Evolutionary conservation across 257 asterid genomes (phyloP), one percentile per base, ranked within the genome.

Genomic region (Ocimum tenuiflorum): DNA sequence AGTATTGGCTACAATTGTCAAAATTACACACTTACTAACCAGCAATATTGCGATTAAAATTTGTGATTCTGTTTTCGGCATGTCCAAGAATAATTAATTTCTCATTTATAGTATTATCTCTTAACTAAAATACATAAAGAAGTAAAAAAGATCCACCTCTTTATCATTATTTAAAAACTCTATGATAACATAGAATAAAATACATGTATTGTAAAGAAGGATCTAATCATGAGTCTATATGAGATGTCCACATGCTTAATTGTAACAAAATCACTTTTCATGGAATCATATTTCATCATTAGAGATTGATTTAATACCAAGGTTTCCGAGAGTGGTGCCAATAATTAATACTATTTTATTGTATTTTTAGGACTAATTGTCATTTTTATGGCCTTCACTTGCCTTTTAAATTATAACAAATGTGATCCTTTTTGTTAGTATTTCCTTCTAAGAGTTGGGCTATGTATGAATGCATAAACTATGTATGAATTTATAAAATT

Each of bases 231-330:
- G 41, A 60, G 64, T 14, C 24, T 22, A 18, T 22, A 23, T 74
- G 68, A 74, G 75, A 75, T 62, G 79, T 52, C 63, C 79, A 74
- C 75, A 55, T 68, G 71, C 68, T 56, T 63, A 60, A 6, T 13
- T 33, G 60, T 60, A 45, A 67, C 45, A 47, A 48, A n/a, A 55
- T 20, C 43, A 20, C 63, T 4, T 13, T 13, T 50, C 17, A 31
- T 31, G 6, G 7, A 31, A 31, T 31, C 36, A 33, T 7, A 33
- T 66, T 52, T 39, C 65, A 69, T 74, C 20, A 74, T 69, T 63
- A 63, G 54, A 36, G 35, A 56, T 36, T 42, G 50, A 19, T 39
- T 56, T 23, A 14, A 20, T 48, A 63, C 38, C 68, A 55, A 62
- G 20, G 60, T 59, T 62, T 62, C 31, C n/a, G 38, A 47, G 67